phyloP scores from a whole-genome alignment of 306 rosid species.

The Pyrus betulifolia region DNA sequence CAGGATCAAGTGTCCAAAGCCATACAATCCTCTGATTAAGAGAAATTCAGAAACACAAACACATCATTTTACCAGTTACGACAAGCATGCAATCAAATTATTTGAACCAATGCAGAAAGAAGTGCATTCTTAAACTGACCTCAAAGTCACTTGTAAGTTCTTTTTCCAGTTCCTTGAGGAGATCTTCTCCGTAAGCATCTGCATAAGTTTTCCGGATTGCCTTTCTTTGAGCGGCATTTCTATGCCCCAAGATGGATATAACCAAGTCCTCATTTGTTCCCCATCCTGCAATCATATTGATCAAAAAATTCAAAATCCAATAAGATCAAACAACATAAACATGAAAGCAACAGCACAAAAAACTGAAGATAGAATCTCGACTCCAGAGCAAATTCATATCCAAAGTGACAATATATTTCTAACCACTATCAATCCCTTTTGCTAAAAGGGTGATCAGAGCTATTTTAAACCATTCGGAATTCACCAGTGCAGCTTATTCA shows the following conservation, averaged over 20 bases:
- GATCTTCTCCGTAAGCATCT: slow-evolving; percentile 38
- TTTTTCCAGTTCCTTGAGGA: slow-evolving; percentile 41
- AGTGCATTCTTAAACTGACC: slow-evolving; percentile 24
- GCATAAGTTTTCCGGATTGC: slow-evolving; percentile 30
- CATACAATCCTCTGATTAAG: slow-evolving; percentile 31
- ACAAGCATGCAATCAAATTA: not conserved
- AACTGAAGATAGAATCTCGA: not conserved
- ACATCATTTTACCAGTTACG: not conserved
- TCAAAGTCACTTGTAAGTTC: slow-evolving; percentile 56
- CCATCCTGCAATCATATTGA: slow-evolving; percentile 36
- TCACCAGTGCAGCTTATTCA: not conserved
- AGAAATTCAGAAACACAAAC: not conserved
- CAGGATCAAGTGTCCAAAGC: slow-evolving; percentile 48
- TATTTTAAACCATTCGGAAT: not conserved
- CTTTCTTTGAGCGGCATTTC: slow-evolving; percentile 38
- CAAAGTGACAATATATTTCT: no score
- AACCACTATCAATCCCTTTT: no score
- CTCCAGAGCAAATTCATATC: no score
- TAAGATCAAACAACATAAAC: not conserved
- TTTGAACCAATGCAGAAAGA: not conserved
- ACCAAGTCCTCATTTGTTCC: slow-evolving; percentile 45
- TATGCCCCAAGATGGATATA: slow-evolving; percentile 50
- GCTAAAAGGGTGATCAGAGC: no score
- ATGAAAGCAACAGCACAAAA: not conserved
- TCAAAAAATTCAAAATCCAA: not conserved